A percentile compares a stretch with the other conserved stretches of the same genome.
Conservation (phyloP, 257 asterid species). For the Jasminum sambac region DNA sequence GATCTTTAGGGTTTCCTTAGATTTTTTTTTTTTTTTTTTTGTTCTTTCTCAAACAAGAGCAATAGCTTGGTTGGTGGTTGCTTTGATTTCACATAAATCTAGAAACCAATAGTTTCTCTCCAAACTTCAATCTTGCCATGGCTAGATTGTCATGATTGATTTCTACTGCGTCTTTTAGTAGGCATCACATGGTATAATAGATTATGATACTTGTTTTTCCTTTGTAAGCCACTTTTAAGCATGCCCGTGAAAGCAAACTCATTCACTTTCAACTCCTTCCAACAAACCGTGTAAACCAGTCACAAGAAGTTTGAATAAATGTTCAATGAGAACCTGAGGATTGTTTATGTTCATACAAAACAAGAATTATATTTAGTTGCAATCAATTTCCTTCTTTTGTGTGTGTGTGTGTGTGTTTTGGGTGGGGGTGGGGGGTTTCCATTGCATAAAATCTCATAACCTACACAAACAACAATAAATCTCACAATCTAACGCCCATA, state of each 20-base stretch:
- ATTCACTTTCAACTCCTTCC: neutral
- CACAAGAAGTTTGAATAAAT: neutral
- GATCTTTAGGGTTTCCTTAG: no score
- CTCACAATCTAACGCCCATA: constrained; percentile 2
- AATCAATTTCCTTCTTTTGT: neutral
- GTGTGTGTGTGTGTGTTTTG: neutral
- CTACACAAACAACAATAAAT: neutral
- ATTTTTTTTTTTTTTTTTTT: no score
- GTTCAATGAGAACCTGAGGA: neutral
- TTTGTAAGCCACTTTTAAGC: neutral
- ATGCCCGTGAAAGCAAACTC: neutral
- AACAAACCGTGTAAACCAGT: neutral
- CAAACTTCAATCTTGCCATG: no score
- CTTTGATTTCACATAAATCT: no score
- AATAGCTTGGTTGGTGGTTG: no score
- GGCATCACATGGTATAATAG: neutral
- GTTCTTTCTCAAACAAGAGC: no score
- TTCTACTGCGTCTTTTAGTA: no score
- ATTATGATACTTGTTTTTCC: neutral
- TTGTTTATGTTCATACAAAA: neutral
- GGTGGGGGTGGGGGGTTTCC: neutral
- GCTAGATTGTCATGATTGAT: no score
- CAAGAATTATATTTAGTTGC: neutral
- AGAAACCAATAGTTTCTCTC: no score
- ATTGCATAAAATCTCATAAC: neutral